Evolutionary conservation across 1,284 basidiomycete species (phyloP), one percentile per base, ranked within the genome.

Genomic region (Rhizopogon parksii): DNA sequence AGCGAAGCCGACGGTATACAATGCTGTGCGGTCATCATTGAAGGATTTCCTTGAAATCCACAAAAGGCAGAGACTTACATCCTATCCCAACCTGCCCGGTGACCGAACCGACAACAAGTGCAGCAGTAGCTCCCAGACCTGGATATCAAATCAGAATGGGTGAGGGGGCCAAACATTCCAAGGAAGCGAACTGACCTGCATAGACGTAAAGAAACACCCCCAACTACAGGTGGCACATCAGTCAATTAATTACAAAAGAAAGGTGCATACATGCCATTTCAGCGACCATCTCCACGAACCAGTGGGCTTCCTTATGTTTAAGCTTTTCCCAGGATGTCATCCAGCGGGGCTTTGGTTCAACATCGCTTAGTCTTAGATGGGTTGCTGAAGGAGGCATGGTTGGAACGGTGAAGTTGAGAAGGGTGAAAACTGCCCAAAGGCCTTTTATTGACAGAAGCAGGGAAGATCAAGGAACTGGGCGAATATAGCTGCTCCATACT

Each of bases 61-160:
- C 25, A 9, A 1, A 47, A 40, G 36, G 32, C 38, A 25, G 12
- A 48, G 36, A 50, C 79, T 60, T 52, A 84, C 83, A 82, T 46
- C 78, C 77, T 14, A 80, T 50, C 40, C 68, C 71, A 45, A 58
- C 59, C 39, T 71, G 57, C 34, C 69, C 62, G 47, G 71, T 55
- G 51, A 82, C 65, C 55, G 69, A 74, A 19, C 81, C 83, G 3
- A 83, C 60, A 21, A 80, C 83, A 85, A 30, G 83, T 2, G 72
- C 68, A 4, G 80, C 77, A 2, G 76, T 78, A 0, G 85, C 72
- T 32, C 83, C 85, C 7, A 80, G 68, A 32, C 84, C 83, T 81
- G 56, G 45, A 43, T 14, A 36, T 36, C 43, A 46, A 43, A 40
- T 14, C 1, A 15, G 40, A 21, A 19, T 25, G 37, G 36, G 46